Evolutionary conservation across 2,329 filamentous ascomycete species (phyloP), one percentile per base, ranked within the genome.

Genomic region (Fusarium caatingaense): DNA sequence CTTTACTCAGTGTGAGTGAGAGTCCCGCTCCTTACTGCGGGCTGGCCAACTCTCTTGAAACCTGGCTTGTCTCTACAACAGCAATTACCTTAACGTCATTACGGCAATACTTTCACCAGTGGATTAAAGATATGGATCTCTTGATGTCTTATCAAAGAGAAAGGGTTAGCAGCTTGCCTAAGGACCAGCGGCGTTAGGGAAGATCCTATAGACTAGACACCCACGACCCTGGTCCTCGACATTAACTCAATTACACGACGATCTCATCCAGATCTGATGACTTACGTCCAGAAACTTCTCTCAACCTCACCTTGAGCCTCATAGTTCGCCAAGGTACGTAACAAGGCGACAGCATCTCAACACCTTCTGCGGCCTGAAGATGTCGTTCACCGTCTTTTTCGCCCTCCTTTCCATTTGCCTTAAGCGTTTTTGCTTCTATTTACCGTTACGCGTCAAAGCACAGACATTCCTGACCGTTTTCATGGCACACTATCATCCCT

Each of bases 351-450:
- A 4, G 9, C 18, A 23, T 23, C 9, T 34, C 32, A n/a, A 11
- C 34, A 34, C 47, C 28, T 37, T n/a, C 20, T 10, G 8, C 18
- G 30, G 21, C 30, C 47, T 34, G 28, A 23, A 25, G 13, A 34
- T 23, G 10, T 50, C 8, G 16, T 37, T 50, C 47, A 50, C 47
- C 47, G 47, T 50, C 28, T 50, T 34, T 50, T 28, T 34, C 20
- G 20, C 16, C 11, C 16, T 13, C 28, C 3, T 11, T 16, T 18
- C 2, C n/a, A 10, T 20, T 6, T 27, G 18, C 3, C 5, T 6
- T 37, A 6, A n/a, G 6, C 5, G 10, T 3, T 8, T 16, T 53
- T 53, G 18, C 34, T 53, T 53, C 21, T 51, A 7, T 37, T 37
- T 37, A 12, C 34, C 34, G 34, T 37, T 37, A 37, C 18, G 34